These are phyloP conservation scores for Xylaria hypoxylon DNA, from an alignment of 2,329 filamentous ascomycete species.

Conservation along the genomic window DNA sequence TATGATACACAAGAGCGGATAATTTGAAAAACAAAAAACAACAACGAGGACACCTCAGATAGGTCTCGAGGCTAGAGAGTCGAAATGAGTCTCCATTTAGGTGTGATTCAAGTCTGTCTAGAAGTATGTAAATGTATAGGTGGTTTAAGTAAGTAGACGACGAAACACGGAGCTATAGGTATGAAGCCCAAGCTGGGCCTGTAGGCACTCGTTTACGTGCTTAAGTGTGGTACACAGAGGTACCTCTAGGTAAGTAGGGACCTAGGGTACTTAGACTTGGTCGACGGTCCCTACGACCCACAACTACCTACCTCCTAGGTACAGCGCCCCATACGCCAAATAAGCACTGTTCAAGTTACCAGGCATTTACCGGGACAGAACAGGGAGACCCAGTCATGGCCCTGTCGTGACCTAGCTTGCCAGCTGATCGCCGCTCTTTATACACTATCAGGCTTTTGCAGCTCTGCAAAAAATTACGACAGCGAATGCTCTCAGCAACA, in stretches of 20 bases:
- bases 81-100: background rate
- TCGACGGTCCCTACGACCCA: too few relatives aligned
- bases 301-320: too few relatives aligned
- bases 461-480: conserved; percentile 37
- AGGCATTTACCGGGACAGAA: background rate
- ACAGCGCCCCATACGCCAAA: background rate
- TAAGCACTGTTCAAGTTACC: conserved; percentile 2
- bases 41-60: background rate
- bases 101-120: too few relatives aligned
- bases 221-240: too few relatives aligned
- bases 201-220: too few relatives aligned
- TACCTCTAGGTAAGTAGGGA: background rate
- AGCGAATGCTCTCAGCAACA: conserved; percentile 12
- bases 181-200: too few relatives aligned
- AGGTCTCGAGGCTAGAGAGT: conserved; percentile 7
- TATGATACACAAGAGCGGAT: background rate
- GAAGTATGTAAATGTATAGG: too few relatives aligned
- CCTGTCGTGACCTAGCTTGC: conserved; percentile 5
- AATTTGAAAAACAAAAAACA: background rate
- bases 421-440: conserved; percentile 32
- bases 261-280: too few relatives aligned
- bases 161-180: conserved; percentile 19
- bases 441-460: conserved; percentile 36
- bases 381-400: conserved; percentile 2
- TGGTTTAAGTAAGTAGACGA: conserved; percentile 6